Conservation (phyloP, 768 basidiomycete genomes). For the Termitomyces sp. region DNA sequence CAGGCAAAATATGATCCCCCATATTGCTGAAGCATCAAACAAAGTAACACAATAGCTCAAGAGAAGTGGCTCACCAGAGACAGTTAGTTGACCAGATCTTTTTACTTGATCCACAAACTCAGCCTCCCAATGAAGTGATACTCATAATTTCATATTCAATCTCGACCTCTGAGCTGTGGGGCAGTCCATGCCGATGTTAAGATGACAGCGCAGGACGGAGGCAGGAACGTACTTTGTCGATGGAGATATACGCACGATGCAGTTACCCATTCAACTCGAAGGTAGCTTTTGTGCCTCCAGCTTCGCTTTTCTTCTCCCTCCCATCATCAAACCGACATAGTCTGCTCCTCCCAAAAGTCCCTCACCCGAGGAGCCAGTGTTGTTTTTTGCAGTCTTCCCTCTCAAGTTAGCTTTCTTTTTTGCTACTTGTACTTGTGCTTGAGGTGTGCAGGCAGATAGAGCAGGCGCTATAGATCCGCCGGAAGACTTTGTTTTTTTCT, state of each 20-base stretch:
- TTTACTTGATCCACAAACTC: too few species aligned
- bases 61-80: not conserved
- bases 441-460: conserved; percentile 22
- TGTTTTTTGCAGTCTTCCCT: conserved; percentile 31
- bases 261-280: conserved; percentile 1
- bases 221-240: not conserved
- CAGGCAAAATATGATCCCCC: not conserved
- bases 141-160: not conserved
- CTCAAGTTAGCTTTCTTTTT: conserved; percentile 53
- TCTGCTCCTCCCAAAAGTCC: conserved; percentile 71
- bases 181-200: not conserved
- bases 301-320: conserved; percentile 62
- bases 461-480: conserved; percentile 16
- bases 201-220: not conserved
- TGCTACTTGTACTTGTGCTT: conserved; percentile 36
- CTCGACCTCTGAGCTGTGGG: not conserved
- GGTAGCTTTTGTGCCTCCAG: conserved; percentile 67
- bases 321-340: conserved; percentile 71
- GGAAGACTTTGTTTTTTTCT: conserved; percentile 39
- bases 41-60: not conserved
- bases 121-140: not conserved
- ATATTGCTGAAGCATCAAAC: not conserved
- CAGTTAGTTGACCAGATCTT: not conserved
- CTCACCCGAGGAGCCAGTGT: conserved; percentile 22
- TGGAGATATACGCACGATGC: not conserved